These are phyloP conservation scores for Nectriaceae sp. DNA, from an alignment of 2,329 filamentous ascomycete genomes.

Conservation along the genomic window DNA sequence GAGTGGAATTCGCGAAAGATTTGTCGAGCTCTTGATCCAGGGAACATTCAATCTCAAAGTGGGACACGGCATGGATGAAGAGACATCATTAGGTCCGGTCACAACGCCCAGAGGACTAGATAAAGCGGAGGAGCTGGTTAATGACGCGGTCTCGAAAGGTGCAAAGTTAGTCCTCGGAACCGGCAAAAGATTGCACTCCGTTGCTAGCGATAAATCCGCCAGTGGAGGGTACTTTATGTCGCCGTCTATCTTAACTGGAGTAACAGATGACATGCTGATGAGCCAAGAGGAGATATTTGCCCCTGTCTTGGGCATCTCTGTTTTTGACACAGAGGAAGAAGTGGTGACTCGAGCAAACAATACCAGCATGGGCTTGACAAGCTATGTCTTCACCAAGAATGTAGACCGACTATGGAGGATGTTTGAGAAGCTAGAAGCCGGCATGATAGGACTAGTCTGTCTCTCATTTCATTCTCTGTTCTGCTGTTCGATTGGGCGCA, in stretches of 20 bases:
- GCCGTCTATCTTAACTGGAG: constrained; percentile 16
- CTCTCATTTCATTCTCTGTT: constrained; percentile 14
- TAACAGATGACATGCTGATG: constrained; percentile 4
- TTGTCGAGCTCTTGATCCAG: neutral
- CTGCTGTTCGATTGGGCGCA: no score
- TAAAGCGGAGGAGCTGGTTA: constrained; percentile 8
- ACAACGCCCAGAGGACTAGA: constrained; percentile 14
- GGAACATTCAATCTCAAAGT: neutral
- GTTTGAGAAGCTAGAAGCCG: neutral
- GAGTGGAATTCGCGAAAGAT: constrained; percentile 56
- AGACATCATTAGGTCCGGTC: neutral
- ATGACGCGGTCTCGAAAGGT: neutral
- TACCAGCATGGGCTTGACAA: constrained; percentile 1
- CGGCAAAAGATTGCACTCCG: neutral
- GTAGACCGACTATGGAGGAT: neutral
- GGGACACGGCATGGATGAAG: neutral
- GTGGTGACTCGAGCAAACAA: constrained; percentile 14
- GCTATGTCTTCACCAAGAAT: neutral
- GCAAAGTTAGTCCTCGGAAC: neutral
- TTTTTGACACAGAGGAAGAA: constrained; percentile 18
- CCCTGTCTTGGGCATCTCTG: constrained; percentile 13
- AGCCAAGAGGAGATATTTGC: constrained; percentile 19
- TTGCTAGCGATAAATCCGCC: neutral
- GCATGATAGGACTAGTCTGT: neutral
- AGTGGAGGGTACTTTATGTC: constrained; percentile 16